Conservation (phyloP, 768 basidiomycete species). For the Serpula lacrymans region DNA sequence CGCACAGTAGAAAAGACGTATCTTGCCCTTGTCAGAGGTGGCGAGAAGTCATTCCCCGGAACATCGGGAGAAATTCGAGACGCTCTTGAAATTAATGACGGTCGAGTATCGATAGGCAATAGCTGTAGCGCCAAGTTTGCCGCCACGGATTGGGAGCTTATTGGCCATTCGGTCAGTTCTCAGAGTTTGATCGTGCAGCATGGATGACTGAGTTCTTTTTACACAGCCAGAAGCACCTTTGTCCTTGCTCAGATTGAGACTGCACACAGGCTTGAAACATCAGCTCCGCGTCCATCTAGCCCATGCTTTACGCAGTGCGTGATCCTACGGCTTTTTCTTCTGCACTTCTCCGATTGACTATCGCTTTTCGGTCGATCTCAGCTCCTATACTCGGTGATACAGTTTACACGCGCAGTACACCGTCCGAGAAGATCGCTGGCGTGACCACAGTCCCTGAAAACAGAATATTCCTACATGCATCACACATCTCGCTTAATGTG, state of each 20-base stretch:
- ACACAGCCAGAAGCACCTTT: conserved; percentile 41
- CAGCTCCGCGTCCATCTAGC: conserved; percentile 68
- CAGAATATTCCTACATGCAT: conserved; percentile 60
- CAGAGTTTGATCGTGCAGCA: conserved; percentile 21
- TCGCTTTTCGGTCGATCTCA: conserved; percentile 23
- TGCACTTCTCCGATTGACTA: neutral
- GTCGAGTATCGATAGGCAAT: conserved; percentile 37
- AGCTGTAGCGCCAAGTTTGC: conserved; percentile 31
- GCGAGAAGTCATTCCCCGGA: conserved; percentile 40
- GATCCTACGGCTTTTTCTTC: neutral
- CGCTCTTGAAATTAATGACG: conserved; percentile 40
- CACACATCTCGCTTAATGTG: conserved; percentile 54
- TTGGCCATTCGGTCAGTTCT: conserved; percentile 58
- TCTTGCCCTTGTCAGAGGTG: conserved; percentile 60
- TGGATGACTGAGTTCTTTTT: conserved; percentile 5
- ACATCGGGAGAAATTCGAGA: conserved; percentile 41
- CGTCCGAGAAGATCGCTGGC: conserved; percentile 26
- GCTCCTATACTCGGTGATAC: conserved; percentile 67
- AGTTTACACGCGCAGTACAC: conserved; percentile 41
- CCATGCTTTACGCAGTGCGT: conserved; percentile 44
- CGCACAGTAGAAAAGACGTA: conserved; percentile 55
- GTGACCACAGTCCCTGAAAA: conserved; percentile 35
- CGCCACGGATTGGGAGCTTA: conserved; percentile 50
- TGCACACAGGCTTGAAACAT: conserved; percentile 66
- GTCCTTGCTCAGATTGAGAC: conserved; percentile 52